Percentiles rank a stretch among this genome's conserved stretches.
Evolutionary conservation across 495 filamentous ascomycete species (phyloP).

Genomic region (Opeltia flavorubescens): DNA sequence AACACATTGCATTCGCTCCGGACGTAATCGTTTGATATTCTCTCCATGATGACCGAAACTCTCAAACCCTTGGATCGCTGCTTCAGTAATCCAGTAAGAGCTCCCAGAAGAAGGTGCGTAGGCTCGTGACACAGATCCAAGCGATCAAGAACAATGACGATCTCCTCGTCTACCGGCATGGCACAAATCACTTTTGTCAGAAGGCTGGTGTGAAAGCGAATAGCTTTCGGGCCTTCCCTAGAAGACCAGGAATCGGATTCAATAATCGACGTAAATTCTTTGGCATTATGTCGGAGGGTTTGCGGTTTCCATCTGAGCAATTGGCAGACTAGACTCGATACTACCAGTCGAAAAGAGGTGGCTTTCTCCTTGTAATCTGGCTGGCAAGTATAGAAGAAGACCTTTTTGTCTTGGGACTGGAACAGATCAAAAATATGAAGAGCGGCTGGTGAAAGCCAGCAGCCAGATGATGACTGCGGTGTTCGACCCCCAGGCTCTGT

Average conservation of each 20-base stretch:
- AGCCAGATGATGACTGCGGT: too few relatives aligned
- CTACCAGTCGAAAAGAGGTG: too few relatives aligned
- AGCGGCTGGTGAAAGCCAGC: too few relatives aligned
- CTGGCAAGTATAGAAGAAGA: too few relatives aligned
- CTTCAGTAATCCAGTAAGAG: neutral
- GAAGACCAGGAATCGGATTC: neutral
- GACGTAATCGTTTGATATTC: neutral
- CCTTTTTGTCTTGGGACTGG: too few relatives aligned
- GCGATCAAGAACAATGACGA: neutral
- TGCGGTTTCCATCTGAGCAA: too few relatives aligned
- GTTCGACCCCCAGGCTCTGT: too few relatives aligned
- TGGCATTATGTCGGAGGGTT: too few relatives aligned
- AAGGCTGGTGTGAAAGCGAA: neutral
- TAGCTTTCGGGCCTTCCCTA: neutral
- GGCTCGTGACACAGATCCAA: neutral
- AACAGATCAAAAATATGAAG: too few relatives aligned
- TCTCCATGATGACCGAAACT: neutral
- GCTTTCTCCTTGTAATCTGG: too few relatives aligned
- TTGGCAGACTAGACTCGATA: too few relatives aligned
- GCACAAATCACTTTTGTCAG: neutral
- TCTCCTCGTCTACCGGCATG: neutral
- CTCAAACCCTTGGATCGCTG: neutral
- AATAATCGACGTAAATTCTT: too few relatives aligned
- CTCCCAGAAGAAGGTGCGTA: neutral
- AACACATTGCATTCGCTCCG: neutral